A percentile compares a stretch with the other conserved stretches of the same genome.
These are phyloP conservation scores for Microsporum audouinii DNA, from an alignment of 2,329 filamentous ascomycete species.

Conservation along the genomic window DNA sequence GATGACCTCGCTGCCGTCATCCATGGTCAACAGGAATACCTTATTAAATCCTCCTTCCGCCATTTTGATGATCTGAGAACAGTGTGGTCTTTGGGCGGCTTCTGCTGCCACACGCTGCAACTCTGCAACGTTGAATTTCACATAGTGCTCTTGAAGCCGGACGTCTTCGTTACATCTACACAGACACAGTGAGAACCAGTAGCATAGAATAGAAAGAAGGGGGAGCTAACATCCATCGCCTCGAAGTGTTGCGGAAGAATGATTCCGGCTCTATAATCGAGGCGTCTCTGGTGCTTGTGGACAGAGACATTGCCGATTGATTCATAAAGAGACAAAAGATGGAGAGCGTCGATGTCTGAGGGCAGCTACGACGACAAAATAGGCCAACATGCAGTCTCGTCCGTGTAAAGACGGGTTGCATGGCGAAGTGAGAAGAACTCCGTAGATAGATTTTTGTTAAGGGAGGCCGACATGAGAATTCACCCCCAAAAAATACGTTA, in stretches of 20 bases:
- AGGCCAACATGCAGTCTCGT: no score
- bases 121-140: constrained; percentile 7
- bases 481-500: no score
- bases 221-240: constrained; percentile 7
- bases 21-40: constrained; percentile 17
- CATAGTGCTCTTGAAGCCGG: constrained; percentile 9
- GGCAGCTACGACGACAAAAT: no score
- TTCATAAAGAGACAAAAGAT: no score
- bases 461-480: no score
- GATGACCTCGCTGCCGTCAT: constrained; percentile 17
- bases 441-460: no score
- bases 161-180: constrained; percentile 11
- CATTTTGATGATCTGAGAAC: constrained; percentile 18
- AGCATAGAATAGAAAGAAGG: not conserved
- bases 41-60: constrained; percentile 24
- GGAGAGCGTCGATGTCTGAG: no score
- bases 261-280: not conserved
- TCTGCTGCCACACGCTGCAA: constrained; percentile 7
- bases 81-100: constrained; percentile 11
- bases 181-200: not conserved
- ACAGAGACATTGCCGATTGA: no score
- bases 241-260: constrained; percentile 6
- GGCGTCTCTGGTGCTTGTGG: not conserved
- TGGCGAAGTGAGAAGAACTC: no score
- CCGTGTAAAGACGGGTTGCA: no score